Evolutionary conservation across 1,139 yeast genomes (phyloP).

Genomic region (Yamadazyma jaroonii): DNA sequence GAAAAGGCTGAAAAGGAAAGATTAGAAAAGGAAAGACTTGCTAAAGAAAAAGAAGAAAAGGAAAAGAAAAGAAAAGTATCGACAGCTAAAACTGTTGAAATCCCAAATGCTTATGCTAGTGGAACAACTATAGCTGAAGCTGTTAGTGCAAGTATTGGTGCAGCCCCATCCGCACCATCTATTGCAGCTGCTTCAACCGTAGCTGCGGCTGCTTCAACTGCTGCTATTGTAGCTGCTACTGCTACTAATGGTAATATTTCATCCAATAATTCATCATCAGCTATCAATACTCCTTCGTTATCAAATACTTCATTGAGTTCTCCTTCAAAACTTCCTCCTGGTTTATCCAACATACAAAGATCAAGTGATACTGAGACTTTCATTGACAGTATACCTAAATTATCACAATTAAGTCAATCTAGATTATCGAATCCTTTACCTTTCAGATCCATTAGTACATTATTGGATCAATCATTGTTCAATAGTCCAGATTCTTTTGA

Average conservation of each 20-base stretch:
- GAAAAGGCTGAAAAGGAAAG: slow-evolving; percentile 5
- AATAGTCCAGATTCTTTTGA: slow-evolving; percentile 94
- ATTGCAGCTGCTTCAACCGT: slow-evolving; percentile 5
- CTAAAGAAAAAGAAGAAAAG: slow-evolving; percentile 7
- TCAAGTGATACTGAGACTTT: slow-evolving; percentile 18
- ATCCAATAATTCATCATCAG: slow-evolving; percentile 6
- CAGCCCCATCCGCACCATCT: neutral
- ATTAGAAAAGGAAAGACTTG: slow-evolving; percentile 7
- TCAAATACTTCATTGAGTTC: slow-evolving; percentile 4
- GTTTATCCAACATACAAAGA: slow-evolving; percentile 17
- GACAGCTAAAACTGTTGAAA: slow-evolving; percentile 9
- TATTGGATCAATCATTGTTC: slow-evolving; percentile 72
- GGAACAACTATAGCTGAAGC: slow-evolving; percentile 18
- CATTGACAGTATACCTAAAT: slow-evolving; percentile 29
- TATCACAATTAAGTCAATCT: slow-evolving; percentile 30
- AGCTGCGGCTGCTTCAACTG: slow-evolving; percentile 20
- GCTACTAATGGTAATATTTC: slow-evolving; percentile 1
- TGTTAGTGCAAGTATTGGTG: slow-evolving; percentile 8
- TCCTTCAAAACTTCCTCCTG: slow-evolving; percentile 22
- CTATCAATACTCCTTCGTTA: slow-evolving; percentile 5
- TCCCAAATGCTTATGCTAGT: slow-evolving; percentile 13
- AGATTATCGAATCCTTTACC: slow-evolving; percentile 52
- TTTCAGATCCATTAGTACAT: slow-evolving; percentile 51
- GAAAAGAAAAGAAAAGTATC: slow-evolving; percentile 4
- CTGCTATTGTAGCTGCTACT: slow-evolving; percentile 10